Evolutionary conservation across 2,329 filamentous ascomycete genomes (phyloP).

Genomic region (Ceratocystis destructans): DNA sequence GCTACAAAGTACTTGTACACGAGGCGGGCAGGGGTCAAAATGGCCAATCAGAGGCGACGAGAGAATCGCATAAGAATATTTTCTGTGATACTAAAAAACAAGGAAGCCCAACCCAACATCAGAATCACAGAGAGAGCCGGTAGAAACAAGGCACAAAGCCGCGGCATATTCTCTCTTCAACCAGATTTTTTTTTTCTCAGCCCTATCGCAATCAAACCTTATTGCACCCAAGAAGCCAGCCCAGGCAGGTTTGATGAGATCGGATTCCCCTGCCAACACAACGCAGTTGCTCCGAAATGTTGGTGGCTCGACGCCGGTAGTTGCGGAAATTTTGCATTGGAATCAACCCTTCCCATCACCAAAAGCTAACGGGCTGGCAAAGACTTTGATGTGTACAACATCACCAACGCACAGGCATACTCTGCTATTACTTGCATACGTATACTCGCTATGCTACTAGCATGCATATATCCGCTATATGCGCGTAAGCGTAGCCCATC

Average conservation of each 20-base stretch:
- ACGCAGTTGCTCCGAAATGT: background rate
- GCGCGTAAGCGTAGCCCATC: background rate
- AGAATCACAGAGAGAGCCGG: background rate
- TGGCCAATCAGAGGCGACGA: background rate
- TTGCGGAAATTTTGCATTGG: no score
- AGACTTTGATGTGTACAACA: background rate
- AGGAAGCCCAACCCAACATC: background rate
- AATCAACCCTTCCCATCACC: no score
- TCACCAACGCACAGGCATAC: background rate
- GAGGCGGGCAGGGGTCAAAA: background rate
- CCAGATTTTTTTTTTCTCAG: background rate
- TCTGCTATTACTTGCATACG: background rate
- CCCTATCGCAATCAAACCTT: slow-evolving; percentile 4
- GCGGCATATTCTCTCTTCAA: no score
- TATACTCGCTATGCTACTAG: background rate
- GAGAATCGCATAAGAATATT: background rate
- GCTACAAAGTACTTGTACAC: background rate
- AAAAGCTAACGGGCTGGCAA: no score
- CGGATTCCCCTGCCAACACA: background rate
- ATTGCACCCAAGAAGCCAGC: background rate
- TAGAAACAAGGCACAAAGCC: background rate
- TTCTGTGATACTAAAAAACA: background rate
- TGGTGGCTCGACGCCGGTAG: background rate
- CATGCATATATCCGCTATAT: background rate
- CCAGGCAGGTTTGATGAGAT: background rate